Percentiles rank a stretch among this genome's conserved stretches.
These are phyloP conservation scores for Penicillium sp. DNA, from an alignment of 2,329 filamentous ascomycete genomes.

Conservation along the genomic window DNA sequence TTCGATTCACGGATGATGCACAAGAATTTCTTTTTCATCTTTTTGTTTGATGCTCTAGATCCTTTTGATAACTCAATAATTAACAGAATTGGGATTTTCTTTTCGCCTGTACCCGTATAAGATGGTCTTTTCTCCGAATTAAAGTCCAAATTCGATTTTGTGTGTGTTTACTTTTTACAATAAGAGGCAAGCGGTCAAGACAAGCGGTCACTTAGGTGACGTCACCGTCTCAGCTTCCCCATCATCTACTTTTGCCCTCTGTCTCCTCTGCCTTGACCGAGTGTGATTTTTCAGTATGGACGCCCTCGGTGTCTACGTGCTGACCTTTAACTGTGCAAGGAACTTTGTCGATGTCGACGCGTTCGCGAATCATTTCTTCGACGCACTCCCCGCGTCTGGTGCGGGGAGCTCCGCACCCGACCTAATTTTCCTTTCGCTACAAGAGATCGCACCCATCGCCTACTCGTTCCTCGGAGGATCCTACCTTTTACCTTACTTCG, in stretches of 20 bases:
- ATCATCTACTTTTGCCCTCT: neutral
- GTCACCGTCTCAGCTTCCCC: slow-evolving; percentile 13
- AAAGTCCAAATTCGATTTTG: neutral
- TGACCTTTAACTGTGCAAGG: slow-evolving; percentile 89
- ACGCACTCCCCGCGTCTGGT: slow-evolving; percentile 49
- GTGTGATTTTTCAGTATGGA: slow-evolving; percentile 33
- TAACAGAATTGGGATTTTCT: too few relatives aligned
- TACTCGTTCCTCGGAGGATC: slow-evolving; percentile 83
- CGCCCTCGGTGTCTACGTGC: slow-evolving; percentile 67
- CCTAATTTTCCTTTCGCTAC: slow-evolving; percentile 67
- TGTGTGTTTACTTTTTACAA: neutral
- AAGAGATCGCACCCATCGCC: slow-evolving; percentile 84
- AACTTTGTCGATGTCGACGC: slow-evolving; percentile 64
- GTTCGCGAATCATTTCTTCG: slow-evolving; percentile 70
- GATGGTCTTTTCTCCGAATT: neutral
- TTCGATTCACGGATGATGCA: slow-evolving; percentile 47
- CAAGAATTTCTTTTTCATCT: slow-evolving; percentile 9
- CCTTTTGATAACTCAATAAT: too few relatives aligned
- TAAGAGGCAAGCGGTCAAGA: neutral
- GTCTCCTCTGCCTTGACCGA: neutral
- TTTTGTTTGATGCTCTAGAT: too few relatives aligned
- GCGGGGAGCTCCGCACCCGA: slow-evolving; percentile 58
- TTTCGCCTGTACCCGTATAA: too few relatives aligned
- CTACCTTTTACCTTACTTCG: slow-evolving; percentile 72
- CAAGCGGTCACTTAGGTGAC: slow-evolving; percentile 9